phyloP scores from a whole-genome alignment of 2,329 filamentous ascomycete genomes.

The Talaromyces marneffei region DNA sequence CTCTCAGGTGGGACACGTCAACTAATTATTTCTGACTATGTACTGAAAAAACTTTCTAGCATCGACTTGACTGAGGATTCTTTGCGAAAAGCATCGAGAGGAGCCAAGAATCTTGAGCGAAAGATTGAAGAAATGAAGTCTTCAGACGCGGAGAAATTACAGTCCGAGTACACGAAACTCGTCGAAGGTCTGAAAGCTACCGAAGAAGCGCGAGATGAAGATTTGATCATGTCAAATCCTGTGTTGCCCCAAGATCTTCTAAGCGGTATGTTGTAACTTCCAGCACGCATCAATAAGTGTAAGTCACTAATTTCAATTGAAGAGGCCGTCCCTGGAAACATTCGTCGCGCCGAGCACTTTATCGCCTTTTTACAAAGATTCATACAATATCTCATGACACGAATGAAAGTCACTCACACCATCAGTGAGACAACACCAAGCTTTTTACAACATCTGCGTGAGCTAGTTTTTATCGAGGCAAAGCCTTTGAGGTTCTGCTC shows the following conservation, averaged over 20 bases:
- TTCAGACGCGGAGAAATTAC: constrained; percentile 89
- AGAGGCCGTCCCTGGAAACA: constrained; percentile 94
- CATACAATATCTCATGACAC: constrained; percentile 94
- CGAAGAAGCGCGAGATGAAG: constrained; percentile 84
- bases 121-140: constrained; percentile 92
- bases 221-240: constrained; percentile 95
- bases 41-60: constrained; percentile 51
- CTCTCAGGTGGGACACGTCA: constrained; percentile 33
- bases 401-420: constrained; percentile 96
- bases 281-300: neutral
- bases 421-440: constrained; percentile 95
- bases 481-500: constrained; percentile 91
- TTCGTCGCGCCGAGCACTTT: constrained; percentile 91
- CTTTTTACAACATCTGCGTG: constrained; percentile 85
- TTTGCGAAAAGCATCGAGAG: constrained; percentile 79
- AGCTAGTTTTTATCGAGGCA: constrained; percentile 95
- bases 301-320: neutral
- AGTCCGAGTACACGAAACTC: constrained; percentile 91
- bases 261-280: constrained; percentile 42
- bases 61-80: constrained; percentile 97
- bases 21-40: neutral
- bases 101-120: constrained; percentile 81
- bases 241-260: constrained; percentile 88
- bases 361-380: constrained; percentile 91
- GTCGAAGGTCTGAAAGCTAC: constrained; percentile 85